phyloP scores from a whole-genome alignment of 768 basidiomycete genomes.

The Amanita muscaria region DNA sequence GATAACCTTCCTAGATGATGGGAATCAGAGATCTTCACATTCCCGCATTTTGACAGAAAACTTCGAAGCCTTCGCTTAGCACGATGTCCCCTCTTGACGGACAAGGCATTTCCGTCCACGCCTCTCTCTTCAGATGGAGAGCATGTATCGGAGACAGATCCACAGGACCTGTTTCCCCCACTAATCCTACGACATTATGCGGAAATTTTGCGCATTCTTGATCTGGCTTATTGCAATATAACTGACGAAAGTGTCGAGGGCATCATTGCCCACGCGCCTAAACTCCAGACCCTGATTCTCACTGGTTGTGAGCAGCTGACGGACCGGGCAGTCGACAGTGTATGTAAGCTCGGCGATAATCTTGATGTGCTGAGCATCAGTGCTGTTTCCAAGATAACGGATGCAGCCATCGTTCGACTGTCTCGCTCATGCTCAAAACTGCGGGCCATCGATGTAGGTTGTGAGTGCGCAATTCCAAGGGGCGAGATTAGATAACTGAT shows the following conservation, averaged over 20 bases:
- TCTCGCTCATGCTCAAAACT: constrained; percentile 65
- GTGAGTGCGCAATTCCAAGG: constrained; percentile 37
- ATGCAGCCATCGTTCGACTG: constrained; percentile 58
- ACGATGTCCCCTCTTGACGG: constrained; percentile 68
- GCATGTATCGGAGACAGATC: constrained; percentile 25
- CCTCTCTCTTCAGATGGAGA: constrained; percentile 21
- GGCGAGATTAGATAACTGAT: background rate
- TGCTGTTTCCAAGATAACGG: constrained; percentile 75
- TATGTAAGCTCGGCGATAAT: constrained; percentile 64
- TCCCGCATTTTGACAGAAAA: constrained; percentile 40
- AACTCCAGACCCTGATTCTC: constrained; percentile 66
- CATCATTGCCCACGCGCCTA: constrained; percentile 65
- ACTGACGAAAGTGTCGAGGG: constrained; percentile 74
- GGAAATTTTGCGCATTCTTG: constrained; percentile 69
- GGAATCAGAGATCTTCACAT: too few relatives aligned
- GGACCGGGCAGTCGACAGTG: constrained; percentile 56
- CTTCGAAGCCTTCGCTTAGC: constrained; percentile 70
- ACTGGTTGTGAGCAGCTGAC: constrained; percentile 74
- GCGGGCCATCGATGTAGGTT: constrained; percentile 78
- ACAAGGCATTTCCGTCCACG: constrained; percentile 64
- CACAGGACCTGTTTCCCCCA: constrained; percentile 55
- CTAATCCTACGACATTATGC: constrained; percentile 56
- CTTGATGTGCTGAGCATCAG: constrained; percentile 76
- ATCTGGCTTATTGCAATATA: constrained; percentile 67
- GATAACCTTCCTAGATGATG: too few relatives aligned